phyloP scores from a whole-genome alignment of 345 rosid species.

The Ceriops decandra region DNA sequence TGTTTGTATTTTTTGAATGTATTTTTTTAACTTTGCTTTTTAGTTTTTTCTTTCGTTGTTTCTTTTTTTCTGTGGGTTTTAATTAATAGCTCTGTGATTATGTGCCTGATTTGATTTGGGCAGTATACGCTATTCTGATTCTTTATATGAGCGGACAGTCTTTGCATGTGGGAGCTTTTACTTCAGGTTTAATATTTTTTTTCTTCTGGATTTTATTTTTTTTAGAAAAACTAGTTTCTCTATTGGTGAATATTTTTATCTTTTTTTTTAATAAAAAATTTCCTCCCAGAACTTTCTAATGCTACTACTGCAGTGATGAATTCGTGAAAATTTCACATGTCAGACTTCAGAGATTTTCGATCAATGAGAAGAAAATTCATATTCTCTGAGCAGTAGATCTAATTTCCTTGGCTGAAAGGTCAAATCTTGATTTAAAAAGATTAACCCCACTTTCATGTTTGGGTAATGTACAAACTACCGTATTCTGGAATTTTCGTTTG shows the following conservation, averaged over 20 bases:
- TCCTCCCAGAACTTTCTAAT: background rate
- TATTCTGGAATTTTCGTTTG: too few relatives aligned
- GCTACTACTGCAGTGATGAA: constrained; percentile 1
- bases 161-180: constrained; percentile 7
- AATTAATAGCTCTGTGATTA: constrained; percentile 15
- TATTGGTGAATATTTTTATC: too few relatives aligned
- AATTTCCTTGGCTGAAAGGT: too few relatives aligned
- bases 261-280: too few relatives aligned
- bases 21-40: too few relatives aligned
- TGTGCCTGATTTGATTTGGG: constrained; percentile 9
- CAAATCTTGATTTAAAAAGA: too few relatives aligned
- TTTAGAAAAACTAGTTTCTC: background rate
- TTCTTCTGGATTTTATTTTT: background rate
- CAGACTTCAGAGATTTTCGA: background rate
- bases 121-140: constrained; percentile 22
- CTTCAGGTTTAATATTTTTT: too few relatives aligned
- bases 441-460: too few relatives aligned
- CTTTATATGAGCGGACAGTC: constrained; percentile 6
- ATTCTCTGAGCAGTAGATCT: too few relatives aligned
- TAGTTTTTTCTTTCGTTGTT: background rate
- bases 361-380: background rate
- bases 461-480: too few relatives aligned
- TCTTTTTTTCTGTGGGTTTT: too few relatives aligned
- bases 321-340: background rate
- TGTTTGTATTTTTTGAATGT: too few relatives aligned